phyloP scores from a whole-genome alignment of 1,284 basidiomycete species.

The Gymnopus androsaceus region DNA sequence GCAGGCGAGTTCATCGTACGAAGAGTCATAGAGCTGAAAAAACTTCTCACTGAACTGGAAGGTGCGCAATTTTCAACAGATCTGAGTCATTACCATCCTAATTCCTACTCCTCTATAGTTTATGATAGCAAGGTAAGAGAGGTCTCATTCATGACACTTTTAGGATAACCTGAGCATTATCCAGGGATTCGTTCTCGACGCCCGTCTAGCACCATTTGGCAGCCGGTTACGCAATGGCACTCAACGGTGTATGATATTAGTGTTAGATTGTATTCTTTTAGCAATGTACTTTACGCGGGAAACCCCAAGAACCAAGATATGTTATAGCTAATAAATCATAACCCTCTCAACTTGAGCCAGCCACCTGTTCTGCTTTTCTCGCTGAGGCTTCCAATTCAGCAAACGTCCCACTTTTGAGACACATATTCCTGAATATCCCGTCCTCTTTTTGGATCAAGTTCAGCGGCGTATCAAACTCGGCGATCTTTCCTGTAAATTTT shows the following conservation, averaged over 20 bases:
- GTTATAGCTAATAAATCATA: neutral
- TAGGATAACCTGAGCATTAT: neutral
- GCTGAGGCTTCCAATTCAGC: slow-evolving; percentile 67
- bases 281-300: too few relatives aligned
- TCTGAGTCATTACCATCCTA: slow-evolving; percentile 8
- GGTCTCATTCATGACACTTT: slow-evolving; percentile 7
- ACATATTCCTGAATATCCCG: slow-evolving; percentile 80
- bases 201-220: slow-evolving; percentile 75
- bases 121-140: slow-evolving; percentile 63
- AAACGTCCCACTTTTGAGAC: slow-evolving; percentile 80
- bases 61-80: slow-evolving; percentile 43
- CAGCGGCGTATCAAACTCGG: slow-evolving; percentile 83
- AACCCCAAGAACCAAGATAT: too few relatives aligned
- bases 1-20: slow-evolving; percentile 82
- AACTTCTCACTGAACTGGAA: slow-evolving; percentile 63
- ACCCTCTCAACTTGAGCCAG: neutral
- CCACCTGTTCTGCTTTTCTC: slow-evolving; percentile 39
- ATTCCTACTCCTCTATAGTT: slow-evolving; percentile 39
- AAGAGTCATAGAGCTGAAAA: slow-evolving; percentile 67
- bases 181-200: slow-evolving; percentile 78
- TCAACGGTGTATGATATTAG: slow-evolving; percentile 15
- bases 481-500: too few relatives aligned
- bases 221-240: slow-evolving; percentile 64
- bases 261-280: too few relatives aligned
- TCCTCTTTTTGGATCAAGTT: slow-evolving; percentile 73